phyloP scores from a whole-genome alignment of 2,329 filamentous ascomycete species.

The Septoria petroselini region DNA sequence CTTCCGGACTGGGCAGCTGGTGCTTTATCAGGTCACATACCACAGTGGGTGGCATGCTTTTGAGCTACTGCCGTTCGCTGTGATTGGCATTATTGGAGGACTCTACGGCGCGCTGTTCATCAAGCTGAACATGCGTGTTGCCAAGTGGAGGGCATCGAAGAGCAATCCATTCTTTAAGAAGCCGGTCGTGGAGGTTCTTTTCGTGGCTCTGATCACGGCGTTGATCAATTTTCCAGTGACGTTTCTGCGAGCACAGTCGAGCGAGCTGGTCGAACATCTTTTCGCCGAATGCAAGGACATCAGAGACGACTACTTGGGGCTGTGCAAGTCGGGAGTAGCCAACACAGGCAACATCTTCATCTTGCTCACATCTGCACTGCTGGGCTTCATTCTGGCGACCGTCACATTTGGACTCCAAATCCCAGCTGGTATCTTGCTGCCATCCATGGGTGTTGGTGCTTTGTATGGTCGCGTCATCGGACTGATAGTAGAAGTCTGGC shows the following conservation, averaged over 20 bases:
- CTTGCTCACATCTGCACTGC: conserved; percentile 73
- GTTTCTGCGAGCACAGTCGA: conserved; percentile 90
- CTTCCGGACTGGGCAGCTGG: conserved; percentile 90
- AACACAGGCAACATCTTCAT: conserved; percentile 79
- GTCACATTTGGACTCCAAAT: conserved; percentile 93
- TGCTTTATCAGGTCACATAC: conserved; percentile 93
- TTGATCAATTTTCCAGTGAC: conserved; percentile 93
- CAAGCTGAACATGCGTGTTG: conserved; percentile 84
- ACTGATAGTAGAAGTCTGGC: conserved; percentile 84
- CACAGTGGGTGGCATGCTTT: conserved; percentile 90
- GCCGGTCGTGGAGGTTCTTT: conserved; percentile 74
- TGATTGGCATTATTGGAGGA: conserved; percentile 87
- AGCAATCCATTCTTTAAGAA: conserved; percentile 59
- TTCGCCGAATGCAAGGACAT: conserved; percentile 86
- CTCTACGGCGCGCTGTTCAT: conserved; percentile 94
- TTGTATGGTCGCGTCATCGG: conserved; percentile 85
- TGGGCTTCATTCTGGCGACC: conserved; percentile 80
- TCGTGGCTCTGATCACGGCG: conserved; percentile 78
- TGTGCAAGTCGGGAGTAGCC: conserved; percentile 83
- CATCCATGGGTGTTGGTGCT: conserved; percentile 93
- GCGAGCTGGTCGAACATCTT: conserved; percentile 84
- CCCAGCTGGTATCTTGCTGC: conserved; percentile 90
- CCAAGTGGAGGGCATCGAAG: conserved; percentile 72
- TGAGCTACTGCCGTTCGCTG: conserved; percentile 80
- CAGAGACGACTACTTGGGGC: conserved; percentile 79